These are phyloP conservation scores for Claviceps humidiphila DNA, from an alignment of 2,329 filamentous ascomycete species.

Conservation along the genomic window DNA sequence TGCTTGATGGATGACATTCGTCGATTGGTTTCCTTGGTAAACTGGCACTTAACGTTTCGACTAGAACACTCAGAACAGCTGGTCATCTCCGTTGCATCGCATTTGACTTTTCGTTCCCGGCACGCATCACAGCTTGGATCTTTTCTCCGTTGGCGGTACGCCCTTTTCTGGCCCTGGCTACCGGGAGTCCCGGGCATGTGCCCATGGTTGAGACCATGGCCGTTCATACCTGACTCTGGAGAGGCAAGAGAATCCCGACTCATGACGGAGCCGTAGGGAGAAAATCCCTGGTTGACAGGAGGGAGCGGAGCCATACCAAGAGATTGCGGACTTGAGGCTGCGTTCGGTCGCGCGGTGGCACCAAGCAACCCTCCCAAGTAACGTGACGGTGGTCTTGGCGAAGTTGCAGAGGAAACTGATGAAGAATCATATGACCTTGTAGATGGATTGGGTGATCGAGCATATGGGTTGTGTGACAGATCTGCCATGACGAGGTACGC, in stretches of 20 bases:
- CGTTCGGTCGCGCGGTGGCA: constrained; percentile 35
- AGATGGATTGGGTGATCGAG: constrained; percentile 48
- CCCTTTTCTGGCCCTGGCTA: constrained; percentile 67
- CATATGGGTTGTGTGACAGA: constrained; percentile 39
- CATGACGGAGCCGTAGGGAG: constrained; percentile 38
- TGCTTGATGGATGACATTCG: constrained; percentile 99
- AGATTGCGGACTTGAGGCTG: constrained; percentile 35
- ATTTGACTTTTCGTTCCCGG: constrained; percentile 73
- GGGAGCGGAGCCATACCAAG: constrained; percentile 40
- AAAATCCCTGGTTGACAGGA: constrained; percentile 34
- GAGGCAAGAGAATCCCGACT: constrained; percentile 49
- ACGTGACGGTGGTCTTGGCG: constrained; percentile 39
- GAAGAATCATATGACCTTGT: constrained; percentile 51
- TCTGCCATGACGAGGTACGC: constrained; percentile 34
- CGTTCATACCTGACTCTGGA: constrained; percentile 42
- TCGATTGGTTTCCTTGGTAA: constrained; percentile 96
- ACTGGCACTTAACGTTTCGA: constrained; percentile 93
- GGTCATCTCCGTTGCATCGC: constrained; percentile 89
- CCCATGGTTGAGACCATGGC: constrained; percentile 28
- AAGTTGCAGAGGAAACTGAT: constrained; percentile 48
- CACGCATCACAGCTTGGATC: constrained; percentile 97
- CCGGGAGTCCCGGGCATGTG: constrained; percentile 29
- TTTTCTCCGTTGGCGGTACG: constrained; percentile 87
- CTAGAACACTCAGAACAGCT: constrained; percentile 97
- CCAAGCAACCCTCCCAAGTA: constrained; percentile 40